A percentile compares a stretch with the other conserved stretches of the same genome.
phyloP scores from a whole-genome alignment of 2,329 filamentous ascomycete species.

The Pleurostoma richardsiae region DNA sequence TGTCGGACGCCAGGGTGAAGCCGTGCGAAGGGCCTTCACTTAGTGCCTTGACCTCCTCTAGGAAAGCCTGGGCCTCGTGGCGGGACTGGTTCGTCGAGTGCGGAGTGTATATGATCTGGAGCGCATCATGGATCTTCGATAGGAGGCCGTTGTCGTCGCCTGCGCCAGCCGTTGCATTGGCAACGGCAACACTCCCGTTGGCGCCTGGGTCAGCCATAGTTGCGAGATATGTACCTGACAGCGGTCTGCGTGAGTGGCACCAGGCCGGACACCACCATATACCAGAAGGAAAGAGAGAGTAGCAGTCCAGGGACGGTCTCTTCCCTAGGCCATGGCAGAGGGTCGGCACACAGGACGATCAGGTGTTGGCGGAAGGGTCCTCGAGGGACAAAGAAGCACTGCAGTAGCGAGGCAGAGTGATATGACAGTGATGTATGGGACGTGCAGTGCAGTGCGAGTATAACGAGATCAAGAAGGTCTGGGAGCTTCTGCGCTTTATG shows the following conservation, averaged over 20 bases:
- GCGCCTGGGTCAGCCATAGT: not conserved
- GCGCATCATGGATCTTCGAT: conserved; percentile 72
- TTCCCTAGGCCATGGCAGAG: not conserved
- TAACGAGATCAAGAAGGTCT: no score
- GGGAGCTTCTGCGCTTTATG: no score
- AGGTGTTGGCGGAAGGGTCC: not conserved
- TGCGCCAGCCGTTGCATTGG: conserved; percentile 10
- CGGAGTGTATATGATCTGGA: conserved; percentile 82
- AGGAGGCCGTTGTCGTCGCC: conserved; percentile 41
- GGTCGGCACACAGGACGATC: not conserved
- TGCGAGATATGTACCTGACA: not conserved
- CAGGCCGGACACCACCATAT: not conserved
- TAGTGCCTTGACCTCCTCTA: conserved; percentile 79
- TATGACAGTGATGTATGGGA: no score
- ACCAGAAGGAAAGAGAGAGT: not conserved
- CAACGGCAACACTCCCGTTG: conserved; percentile 11
- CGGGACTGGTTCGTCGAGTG: conserved; percentile 76
- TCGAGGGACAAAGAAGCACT: no score
- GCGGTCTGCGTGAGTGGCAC: not conserved
- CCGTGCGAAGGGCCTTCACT: conserved; percentile 79
- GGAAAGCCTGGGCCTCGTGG: conserved; percentile 75
- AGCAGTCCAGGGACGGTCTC: no score
- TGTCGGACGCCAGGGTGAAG: conserved; percentile 74
- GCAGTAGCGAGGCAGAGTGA: no score
- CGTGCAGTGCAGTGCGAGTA: no score